Percentiles rank a stretch among this genome's conserved stretches.
These are phyloP conservation scores for Macadamia tetraphylla DNA, from an alignment of 164 flowering plant species.

Conservation along the genomic window DNA sequence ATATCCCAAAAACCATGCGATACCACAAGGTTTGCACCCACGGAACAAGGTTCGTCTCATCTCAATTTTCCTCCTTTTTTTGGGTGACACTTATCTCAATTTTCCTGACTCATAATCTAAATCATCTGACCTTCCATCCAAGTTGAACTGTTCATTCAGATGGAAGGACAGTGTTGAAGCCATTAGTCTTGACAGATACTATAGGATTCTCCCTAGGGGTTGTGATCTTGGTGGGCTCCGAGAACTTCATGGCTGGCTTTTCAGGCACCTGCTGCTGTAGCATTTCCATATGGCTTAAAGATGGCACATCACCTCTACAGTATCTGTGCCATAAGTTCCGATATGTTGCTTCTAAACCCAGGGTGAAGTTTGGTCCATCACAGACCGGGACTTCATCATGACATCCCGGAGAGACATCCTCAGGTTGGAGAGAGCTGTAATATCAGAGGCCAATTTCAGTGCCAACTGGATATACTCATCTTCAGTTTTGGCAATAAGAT, in stretches of 20 bases:
- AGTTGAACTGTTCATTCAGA: conserved; percentile 13
- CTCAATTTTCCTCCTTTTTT: background rate
- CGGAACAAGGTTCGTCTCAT: conserved; percentile 3
- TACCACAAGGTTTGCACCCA: background rate
- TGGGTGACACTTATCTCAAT: no score
- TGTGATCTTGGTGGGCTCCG: conserved; percentile 23
- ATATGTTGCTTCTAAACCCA: conserved; percentile 61
- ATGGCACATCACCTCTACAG: conserved; percentile 81
- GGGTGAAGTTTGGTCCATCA: conserved; percentile 60
- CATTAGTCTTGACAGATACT: conserved; percentile 39
- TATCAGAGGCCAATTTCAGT: conserved; percentile 65
- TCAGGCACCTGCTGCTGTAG: conserved; percentile 25
- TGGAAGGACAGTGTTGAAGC: conserved; percentile 25
- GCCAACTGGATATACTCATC: conserved; percentile 81
- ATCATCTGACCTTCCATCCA: conserved; percentile 29
- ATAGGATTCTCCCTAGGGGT: conserved; percentile 15
- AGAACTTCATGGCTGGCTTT: conserved; percentile 19
- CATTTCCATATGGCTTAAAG: conserved; percentile 46
- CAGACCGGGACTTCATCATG: conserved; percentile 85
- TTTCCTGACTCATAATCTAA: conserved; percentile 13
- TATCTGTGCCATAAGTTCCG: conserved; percentile 78
- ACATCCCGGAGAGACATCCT: conserved; percentile 73
- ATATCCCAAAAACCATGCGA: background rate
- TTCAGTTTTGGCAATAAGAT: conserved; percentile 79
- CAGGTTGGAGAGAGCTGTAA: conserved; percentile 63